phyloP scores from a whole-genome alignment of 1,284 basidiomycete genomes.

The Trichosporon coremiiforme region DNA sequence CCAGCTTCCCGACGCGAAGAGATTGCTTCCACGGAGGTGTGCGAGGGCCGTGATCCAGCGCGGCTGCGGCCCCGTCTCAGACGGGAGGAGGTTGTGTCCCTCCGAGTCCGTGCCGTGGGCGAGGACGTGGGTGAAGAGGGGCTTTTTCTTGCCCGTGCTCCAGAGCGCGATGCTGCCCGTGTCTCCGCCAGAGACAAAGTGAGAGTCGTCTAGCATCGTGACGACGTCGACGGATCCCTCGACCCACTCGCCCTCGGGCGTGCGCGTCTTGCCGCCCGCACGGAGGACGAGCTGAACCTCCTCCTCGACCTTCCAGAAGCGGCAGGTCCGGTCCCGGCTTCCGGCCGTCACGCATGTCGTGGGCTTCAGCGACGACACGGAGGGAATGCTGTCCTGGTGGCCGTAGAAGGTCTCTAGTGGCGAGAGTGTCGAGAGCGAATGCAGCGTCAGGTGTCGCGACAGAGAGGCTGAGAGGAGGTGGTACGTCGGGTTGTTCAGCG shows the following conservation, averaged over 20 bases:
- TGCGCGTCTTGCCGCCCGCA: constrained; percentile 72
- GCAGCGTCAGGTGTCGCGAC: constrained; percentile 92
- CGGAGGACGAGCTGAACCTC: constrained; percentile 95
- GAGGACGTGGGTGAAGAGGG: constrained; percentile 77
- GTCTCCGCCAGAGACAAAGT: constrained; percentile 92
- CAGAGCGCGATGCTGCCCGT: constrained; percentile 91
- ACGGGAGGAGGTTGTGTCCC: constrained; percentile 56
- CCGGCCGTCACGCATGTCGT: constrained; percentile 87
- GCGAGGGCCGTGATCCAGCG: constrained; percentile 89
- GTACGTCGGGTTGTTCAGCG: constrained; percentile 65
- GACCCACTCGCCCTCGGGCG: constrained; percentile 56
- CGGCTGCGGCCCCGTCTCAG: constrained; percentile 74
- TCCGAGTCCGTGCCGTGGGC: constrained; percentile 69
- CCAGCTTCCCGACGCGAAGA: constrained; percentile 95
- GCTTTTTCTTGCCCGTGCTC: constrained; percentile 95
- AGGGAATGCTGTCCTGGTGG: constrained; percentile 85
- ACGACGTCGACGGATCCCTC: constrained; percentile 93
- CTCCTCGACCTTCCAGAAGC: constrained; percentile 97
- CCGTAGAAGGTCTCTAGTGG: constrained; percentile 97
- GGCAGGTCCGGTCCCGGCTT: constrained; percentile 83
- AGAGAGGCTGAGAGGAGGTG: constrained; percentile 86
- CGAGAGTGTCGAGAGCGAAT: constrained; percentile 81
- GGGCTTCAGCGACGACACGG: constrained; percentile 75
- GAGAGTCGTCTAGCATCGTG: constrained; percentile 89
- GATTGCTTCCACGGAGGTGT: constrained; percentile 80